Evolutionary conservation across 768 basidiomycete species (phyloP).

Genomic region (Grammothele lineata): DNA sequence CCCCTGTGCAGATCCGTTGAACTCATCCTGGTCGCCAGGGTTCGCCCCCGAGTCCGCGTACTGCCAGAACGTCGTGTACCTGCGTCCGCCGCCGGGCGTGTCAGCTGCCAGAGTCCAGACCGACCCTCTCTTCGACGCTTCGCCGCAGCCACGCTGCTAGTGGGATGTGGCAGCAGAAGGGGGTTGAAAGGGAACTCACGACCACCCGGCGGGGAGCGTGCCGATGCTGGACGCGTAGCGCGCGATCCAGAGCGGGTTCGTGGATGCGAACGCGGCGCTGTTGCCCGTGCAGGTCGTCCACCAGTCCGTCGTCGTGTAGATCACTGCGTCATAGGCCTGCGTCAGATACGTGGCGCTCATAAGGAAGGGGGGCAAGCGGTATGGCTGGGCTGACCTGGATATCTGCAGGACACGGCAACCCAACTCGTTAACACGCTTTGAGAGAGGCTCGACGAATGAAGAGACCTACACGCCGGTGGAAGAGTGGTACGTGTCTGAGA

Average conservation of each 20-base stretch:
- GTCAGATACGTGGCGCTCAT: no score
- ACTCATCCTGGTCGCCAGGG: slow-evolving; percentile 55
- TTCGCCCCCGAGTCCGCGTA: slow-evolving; percentile 51
- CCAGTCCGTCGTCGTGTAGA: slow-evolving; percentile 65
- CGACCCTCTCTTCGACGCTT: no score
- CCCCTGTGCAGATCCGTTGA: slow-evolving; percentile 48
- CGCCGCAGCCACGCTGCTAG: no score
- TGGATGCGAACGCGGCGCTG: slow-evolving; percentile 42
- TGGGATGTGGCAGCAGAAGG: no score
- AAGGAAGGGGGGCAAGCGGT: no score
- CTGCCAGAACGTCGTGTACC: slow-evolving; percentile 57
- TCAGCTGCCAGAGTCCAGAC: no score
- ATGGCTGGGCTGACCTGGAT: no score
- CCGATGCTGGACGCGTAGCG: slow-evolving; percentile 45
- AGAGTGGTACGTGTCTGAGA: slow-evolving; percentile 55
- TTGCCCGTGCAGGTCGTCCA: slow-evolving; percentile 66
- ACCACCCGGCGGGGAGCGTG: slow-evolving; percentile 56
- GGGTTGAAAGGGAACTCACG: slow-evolving; percentile 24
- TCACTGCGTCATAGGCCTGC: slow-evolving; percentile 30
- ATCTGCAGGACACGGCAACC: no score
- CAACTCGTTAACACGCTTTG: no score
- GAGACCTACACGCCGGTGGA: slow-evolving; percentile 38
- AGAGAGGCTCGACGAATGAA: no score
- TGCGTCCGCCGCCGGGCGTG: slow-evolving; percentile 14
- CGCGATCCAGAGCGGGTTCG: slow-evolving; percentile 62